Conservation (phyloP, 345 rosid genomes). For the Linum tenue region DNA sequence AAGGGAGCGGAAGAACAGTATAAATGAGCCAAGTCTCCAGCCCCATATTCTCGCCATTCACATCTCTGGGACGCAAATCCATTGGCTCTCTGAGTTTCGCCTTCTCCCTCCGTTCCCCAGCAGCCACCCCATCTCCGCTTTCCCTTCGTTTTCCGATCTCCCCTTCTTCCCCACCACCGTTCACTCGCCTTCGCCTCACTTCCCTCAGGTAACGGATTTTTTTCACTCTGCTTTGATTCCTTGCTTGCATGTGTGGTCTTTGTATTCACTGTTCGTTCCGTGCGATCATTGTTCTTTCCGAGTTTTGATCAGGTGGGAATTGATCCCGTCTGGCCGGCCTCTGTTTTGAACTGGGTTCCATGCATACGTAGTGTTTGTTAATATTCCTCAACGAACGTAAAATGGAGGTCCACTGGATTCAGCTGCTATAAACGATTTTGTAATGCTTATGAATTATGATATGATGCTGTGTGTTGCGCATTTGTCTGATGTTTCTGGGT, state of each 20-base stretch:
- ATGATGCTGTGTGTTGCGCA: neutral
- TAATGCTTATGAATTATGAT: no score
- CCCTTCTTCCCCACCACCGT: neutral
- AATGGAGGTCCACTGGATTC: no score
- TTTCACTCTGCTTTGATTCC: neutral
- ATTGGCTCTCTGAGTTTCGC: neutral
- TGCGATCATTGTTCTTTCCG: neutral
- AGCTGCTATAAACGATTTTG: no score
- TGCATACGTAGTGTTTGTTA: neutral
- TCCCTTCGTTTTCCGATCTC: neutral
- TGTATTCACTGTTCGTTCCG: neutral
- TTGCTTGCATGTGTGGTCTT: neutral
- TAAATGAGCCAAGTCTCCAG: slow-evolving; percentile 16
- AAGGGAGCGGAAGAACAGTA: neutral
- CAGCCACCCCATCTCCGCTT: neutral
- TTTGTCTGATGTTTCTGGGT: neutral
- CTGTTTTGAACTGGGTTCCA: neutral
- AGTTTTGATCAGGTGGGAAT: neutral
- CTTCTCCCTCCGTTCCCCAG: neutral
- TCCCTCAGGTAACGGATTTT: slow-evolving; percentile 1
- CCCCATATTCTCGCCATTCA: slow-evolving; percentile 3
- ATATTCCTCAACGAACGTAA: neutral
- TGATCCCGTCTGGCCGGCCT: neutral
- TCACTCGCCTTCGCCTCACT: neutral
- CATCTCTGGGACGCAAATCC: slow-evolving; percentile 7